These are phyloP conservation scores for Pisolithus thermaeus DNA, from an alignment of 1,284 basidiomycete genomes.

Conservation along the genomic window DNA sequence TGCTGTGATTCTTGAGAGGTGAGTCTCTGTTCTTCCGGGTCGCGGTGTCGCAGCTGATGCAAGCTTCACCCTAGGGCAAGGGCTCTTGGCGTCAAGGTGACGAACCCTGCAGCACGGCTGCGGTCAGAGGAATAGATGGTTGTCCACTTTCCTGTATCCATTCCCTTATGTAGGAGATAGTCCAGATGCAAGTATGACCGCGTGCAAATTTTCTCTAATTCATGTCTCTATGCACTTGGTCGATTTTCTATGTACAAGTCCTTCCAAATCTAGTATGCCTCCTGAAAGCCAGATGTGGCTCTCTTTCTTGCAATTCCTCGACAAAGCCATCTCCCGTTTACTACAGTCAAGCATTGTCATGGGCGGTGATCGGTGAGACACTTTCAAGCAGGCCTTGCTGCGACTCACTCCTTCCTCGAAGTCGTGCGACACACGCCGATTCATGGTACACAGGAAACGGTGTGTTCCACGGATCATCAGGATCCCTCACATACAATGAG, in stretches of 20 bases:
- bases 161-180: constrained; percentile 34
- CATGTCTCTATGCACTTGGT: no score
- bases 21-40: constrained; percentile 17
- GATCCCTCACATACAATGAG: constrained; percentile 10
- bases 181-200: constrained; percentile 35
- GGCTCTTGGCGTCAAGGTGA: constrained; percentile 88
- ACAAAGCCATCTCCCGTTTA: no score
- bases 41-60: neutral
- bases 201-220: constrained; percentile 8
- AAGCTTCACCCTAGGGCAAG: constrained; percentile 63
- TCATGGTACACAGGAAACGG: constrained; percentile 85
- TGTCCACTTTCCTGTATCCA: constrained; percentile 34
- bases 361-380: constrained; percentile 23
- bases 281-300: neutral
- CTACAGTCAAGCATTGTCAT: constrained; percentile 8
- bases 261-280: neutral
- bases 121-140: constrained; percentile 80
- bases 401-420: constrained; percentile 15
- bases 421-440: constrained; percentile 80
- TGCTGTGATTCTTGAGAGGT: constrained; percentile 87
- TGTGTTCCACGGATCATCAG: constrained; percentile 28
- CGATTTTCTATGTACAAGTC: constrained; percentile 1
- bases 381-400: neutral
- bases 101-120: constrained; percentile 91
- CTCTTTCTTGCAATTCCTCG: neutral